Evolutionary conservation across 768 basidiomycete genomes (phyloP), one percentile per base, ranked within the genome.

Genomic region (Rhodotorula taiwanensis): DNA sequence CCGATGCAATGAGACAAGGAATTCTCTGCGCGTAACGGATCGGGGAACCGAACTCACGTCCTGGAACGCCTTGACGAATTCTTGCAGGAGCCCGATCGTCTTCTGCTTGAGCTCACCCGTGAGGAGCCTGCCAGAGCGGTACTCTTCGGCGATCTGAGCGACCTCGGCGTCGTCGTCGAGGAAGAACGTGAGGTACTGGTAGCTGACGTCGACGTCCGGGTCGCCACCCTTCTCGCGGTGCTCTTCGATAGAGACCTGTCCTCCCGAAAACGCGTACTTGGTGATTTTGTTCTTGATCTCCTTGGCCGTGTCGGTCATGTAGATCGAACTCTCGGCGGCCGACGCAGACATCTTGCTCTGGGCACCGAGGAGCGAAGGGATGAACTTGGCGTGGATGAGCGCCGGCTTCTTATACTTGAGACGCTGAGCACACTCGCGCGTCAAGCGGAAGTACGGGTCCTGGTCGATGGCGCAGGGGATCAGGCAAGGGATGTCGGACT

Each of bases 301-400:
- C 60, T 83, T 84, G 6, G 84, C 80, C 62, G 87, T 89, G 75
- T 99, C 95, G 36, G 81, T 89, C 94, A 99, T 97, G 80, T 82
- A 98, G 70, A 99, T 93, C 68, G 88, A 88, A 68, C 86, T 88
- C 77, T 92, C 94, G 27, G 84, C 79, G 76, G 94, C 87, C 53
- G 89, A 92, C 8, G 95, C 95, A 75, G 92, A 95, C 95, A 99
- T 99, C 79, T 99, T 99, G 41, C 91, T 94, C 76, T 95, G 91
- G 4, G 95, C 88, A 47, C 95, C 95, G 77, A 97, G 94, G 15
- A 99, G 81, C 8, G 95, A 93, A 16, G 95, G 95, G 79, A 99
- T 94, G 81, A 99, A 99, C 74, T 94, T 94, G 51, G 93, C 83
- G 76, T 98, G 92, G 52, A 99, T 79, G 30, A 97, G 82, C 4